A percentile compares a stretch with the other conserved stretches of the same genome.
Evolutionary conservation across 192 early-diverging fungal genomes (phyloP).

Genomic region (Podila clonocystis): DNA sequence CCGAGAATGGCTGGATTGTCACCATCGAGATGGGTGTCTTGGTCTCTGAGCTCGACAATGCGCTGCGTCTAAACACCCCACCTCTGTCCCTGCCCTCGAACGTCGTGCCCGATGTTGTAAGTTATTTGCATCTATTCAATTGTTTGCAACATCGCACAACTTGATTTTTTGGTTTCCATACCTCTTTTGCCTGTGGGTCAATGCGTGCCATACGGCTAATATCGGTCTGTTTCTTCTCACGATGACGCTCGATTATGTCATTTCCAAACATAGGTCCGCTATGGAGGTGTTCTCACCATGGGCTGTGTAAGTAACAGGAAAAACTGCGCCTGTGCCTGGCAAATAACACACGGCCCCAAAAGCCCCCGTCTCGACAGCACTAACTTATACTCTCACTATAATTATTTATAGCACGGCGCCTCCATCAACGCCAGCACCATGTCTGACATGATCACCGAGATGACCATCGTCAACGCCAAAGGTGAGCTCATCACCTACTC

Average conservation of each 20-base stretch:
- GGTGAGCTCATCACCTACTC: conserved; percentile 40
- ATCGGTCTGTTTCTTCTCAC: not conserved
- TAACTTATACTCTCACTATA: not conserved
- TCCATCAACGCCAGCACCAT: conserved; percentile 12
- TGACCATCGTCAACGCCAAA: conserved; percentile 28
- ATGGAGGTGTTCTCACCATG: conserved; percentile 37
- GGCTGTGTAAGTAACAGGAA: conserved; percentile 24
- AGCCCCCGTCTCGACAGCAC: not conserved
- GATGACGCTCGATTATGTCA: not conserved
- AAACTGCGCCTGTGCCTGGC: not conserved
- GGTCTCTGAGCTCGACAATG: conserved; percentile 31
- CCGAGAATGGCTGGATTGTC: conserved; percentile 26
- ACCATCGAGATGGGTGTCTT: conserved; percentile 48
- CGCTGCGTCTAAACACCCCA: conserved; percentile 28
- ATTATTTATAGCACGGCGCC: conserved; percentile 22
- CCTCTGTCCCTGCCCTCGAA: conserved; percentile 39
- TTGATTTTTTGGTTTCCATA: too few species aligned
- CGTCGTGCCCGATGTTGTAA: conserved; percentile 19
- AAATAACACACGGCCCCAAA: not conserved
- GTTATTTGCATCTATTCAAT: not conserved
- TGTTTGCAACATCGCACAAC: too few species aligned
- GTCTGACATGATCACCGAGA: conserved; percentile 32
- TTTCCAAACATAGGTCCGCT: conserved; percentile 20
- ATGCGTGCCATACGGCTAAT: not conserved
- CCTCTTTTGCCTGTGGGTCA: not conserved